These are phyloP conservation scores for Leccinum truebloodii DNA, from an alignment of 768 basidiomycete species.

Conservation along the genomic window DNA sequence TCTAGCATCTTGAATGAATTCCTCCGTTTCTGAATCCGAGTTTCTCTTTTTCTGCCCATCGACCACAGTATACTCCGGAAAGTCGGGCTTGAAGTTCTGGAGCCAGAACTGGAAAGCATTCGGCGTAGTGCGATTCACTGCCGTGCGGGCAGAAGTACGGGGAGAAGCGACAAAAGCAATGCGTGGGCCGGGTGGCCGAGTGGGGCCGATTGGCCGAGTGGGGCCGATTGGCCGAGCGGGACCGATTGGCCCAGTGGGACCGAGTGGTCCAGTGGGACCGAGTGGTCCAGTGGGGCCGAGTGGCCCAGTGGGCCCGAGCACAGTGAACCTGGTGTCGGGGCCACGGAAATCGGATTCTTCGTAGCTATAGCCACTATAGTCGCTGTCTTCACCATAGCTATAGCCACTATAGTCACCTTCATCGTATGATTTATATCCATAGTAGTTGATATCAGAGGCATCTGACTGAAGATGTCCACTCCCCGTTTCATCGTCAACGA, in stretches of 20 bases:
- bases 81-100: neutral
- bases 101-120: slow-evolving; percentile 22
- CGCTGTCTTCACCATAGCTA: neutral
- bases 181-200: neutral
- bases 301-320: neutral
- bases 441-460: neutral
- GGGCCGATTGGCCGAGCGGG: too few species aligned
- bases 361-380: neutral
- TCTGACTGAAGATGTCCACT: neutral
- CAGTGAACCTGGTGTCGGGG: neutral
- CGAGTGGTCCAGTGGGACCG: too few species aligned
- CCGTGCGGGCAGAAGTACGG: neutral
- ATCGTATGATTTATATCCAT: neutral
- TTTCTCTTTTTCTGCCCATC: slow-evolving; percentile 15
- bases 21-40: neutral
- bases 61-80: slow-evolving; percentile 17
- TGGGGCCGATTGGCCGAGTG: too few species aligned
- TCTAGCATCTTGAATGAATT: slow-evolving; percentile 6
- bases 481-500: neutral
- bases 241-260: too few species aligned
- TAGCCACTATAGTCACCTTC: too few species aligned
- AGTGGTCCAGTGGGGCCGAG: too few species aligned
- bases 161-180: neutral
- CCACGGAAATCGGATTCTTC: neutral
- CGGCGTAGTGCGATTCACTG: neutral